Percentiles rank a stretch among this genome's conserved stretches.
Conservation (phyloP, 257 asterid genomes). For the Prunella vulgaris region DNA sequence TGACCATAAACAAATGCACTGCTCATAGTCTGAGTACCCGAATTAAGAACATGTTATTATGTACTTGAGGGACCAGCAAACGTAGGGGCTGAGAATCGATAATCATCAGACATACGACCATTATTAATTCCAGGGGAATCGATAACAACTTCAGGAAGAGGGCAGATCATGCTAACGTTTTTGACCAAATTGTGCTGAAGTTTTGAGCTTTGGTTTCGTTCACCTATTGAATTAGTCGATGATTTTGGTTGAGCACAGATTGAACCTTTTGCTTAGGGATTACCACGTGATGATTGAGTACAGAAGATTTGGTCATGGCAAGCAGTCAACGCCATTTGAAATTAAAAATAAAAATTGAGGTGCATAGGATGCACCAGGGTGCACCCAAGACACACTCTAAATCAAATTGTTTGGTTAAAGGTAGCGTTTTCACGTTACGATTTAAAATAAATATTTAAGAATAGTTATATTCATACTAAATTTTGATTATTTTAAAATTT, state of each 20-base stretch:
- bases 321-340: too few species aligned
- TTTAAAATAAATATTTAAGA: too few species aligned
- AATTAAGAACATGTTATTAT: conserved; percentile 40
- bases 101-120: conserved; percentile 32
- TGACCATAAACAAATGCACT: conserved; percentile 32
- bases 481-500: too few species aligned
- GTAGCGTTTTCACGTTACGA: too few species aligned
- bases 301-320: too few species aligned
- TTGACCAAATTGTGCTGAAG: conserved; percentile 44
- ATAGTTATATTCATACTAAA: too few species aligned
- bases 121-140: conserved; percentile 40
- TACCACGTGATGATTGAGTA: too few species aligned
- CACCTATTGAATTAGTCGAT: conserved; percentile 57
- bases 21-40: conserved; percentile 23
- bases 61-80: conserved; percentile 27
- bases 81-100: conserved; percentile 33
- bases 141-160: conserved; percentile 30
- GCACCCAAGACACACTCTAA: too few species aligned
- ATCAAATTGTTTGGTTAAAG: too few species aligned
- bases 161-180: conserved; percentile 14
- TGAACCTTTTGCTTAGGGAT: conserved; percentile 47
- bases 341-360: too few species aligned
- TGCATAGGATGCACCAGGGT: too few species aligned
- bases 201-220: conserved; percentile 59
- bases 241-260: conserved; percentile 51